phyloP scores from a whole-genome alignment of 2,329 filamentous ascomycete genomes.

The Penicillium sp. region DNA sequence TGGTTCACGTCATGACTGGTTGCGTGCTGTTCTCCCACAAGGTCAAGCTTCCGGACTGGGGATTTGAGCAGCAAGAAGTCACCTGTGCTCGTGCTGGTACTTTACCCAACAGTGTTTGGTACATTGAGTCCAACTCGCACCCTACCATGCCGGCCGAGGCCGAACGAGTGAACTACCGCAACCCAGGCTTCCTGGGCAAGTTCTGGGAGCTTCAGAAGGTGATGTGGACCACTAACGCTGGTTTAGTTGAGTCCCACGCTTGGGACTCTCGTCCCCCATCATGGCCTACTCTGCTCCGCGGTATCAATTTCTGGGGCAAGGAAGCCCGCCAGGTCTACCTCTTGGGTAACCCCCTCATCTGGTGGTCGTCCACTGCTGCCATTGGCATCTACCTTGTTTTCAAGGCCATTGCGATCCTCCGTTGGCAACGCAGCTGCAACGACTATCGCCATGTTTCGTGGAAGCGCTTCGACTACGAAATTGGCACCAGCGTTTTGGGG shows the following conservation, averaged over 20 bases:
- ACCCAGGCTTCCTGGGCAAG: slow-evolving; percentile 94
- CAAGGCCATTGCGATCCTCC: slow-evolving; percentile 82
- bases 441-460: slow-evolving; percentile 82
- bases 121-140: slow-evolving; percentile 88
- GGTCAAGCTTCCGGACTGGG: slow-evolving; percentile 98
- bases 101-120: slow-evolving; percentile 96
- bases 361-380: slow-evolving; percentile 83
- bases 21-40: slow-evolving; percentile 98
- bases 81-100: slow-evolving; percentile 91
- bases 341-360: slow-evolving; percentile 90
- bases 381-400: slow-evolving; percentile 76
- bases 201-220: slow-evolving; percentile 97
- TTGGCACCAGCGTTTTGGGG: slow-evolving; percentile 83
- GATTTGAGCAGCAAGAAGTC: slow-evolving; percentile 98
- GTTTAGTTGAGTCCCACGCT: slow-evolving; percentile 91
- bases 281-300: slow-evolving; percentile 88
- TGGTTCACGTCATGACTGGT: slow-evolving; percentile 95
- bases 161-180: slow-evolving; percentile 94
- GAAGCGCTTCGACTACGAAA: slow-evolving; percentile 97
- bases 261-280: slow-evolving; percentile 95
- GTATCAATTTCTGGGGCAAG: slow-evolving; percentile 99
- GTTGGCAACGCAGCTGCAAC: slow-evolving; percentile 90
- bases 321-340: slow-evolving; percentile 95
- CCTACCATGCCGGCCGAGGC: slow-evolving; percentile 71
- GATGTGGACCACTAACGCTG: slow-evolving; percentile 99